Conservation (phyloP, 2,329 filamentous ascomycete genomes). For the Fusarium sp. region DNA sequence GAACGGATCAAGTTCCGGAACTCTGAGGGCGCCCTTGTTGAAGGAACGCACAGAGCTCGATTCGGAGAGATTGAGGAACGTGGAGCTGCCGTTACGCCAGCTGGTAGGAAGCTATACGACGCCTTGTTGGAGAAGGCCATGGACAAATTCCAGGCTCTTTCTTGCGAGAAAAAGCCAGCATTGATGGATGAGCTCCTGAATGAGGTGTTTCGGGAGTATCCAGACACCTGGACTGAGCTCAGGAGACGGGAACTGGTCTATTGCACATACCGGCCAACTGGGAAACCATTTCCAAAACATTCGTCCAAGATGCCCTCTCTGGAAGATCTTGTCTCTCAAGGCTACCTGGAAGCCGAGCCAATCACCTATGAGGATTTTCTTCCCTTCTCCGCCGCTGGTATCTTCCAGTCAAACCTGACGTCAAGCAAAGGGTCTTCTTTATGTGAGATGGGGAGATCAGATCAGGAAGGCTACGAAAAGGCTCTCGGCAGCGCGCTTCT, state of each 20-base stretch:
- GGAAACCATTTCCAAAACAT: neutral
- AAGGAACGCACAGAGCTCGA: slow-evolving; percentile 59
- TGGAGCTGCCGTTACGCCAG: slow-evolving; percentile 60
- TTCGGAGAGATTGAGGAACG: slow-evolving; percentile 67
- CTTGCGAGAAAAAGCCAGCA: neutral
- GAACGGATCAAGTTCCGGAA: slow-evolving; percentile 58
- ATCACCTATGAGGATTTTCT: slow-evolving; percentile 68
- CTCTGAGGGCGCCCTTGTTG: slow-evolving; percentile 32
- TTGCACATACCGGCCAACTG: slow-evolving; percentile 48
- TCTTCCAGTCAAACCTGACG: slow-evolving; percentile 60
- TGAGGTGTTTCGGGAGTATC: slow-evolving; percentile 51
- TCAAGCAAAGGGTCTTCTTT: neutral
- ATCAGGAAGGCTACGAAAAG: slow-evolving; percentile 4
- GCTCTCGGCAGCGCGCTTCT: slow-evolving; percentile 3
- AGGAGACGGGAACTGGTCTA: slow-evolving; percentile 53
- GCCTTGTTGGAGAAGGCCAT: slow-evolving; percentile 51
- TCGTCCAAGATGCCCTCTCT: slow-evolving; percentile 20
- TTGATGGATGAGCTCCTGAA: slow-evolving; percentile 39
- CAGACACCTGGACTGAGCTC: slow-evolving; percentile 56
- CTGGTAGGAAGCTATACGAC: slow-evolving; percentile 61
- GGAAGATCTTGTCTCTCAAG: slow-evolving; percentile 48
- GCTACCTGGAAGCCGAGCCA: slow-evolving; percentile 52
- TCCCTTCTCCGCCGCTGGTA: slow-evolving; percentile 64
- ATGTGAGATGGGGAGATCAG: neutral
- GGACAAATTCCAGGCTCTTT: neutral